A percentile compares a stretch with the other conserved stretches of the same genome.
These are phyloP conservation scores for Brassica incana DNA, from an alignment of 345 rosid species.

Conservation along the genomic window DNA sequence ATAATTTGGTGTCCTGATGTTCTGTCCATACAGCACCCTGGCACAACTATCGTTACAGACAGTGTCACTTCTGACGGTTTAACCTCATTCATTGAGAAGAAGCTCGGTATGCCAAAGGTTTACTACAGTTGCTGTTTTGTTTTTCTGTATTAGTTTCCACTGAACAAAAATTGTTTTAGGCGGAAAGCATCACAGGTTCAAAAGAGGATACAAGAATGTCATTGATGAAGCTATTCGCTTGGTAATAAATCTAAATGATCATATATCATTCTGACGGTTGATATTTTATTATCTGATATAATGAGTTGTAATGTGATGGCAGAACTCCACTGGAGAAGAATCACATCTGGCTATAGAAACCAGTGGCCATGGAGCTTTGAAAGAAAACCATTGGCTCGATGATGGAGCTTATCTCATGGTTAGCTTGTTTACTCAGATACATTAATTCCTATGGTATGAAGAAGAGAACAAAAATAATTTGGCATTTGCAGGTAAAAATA, in stretches of 20 bases:
- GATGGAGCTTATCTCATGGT: conserved; percentile 99
- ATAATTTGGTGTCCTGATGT: neutral
- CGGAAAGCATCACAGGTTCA: conserved; percentile 94
- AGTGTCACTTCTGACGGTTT: conserved; percentile 98
- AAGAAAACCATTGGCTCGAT: conserved; percentile 99
- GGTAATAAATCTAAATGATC: conserved; percentile 48
- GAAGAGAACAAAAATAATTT: neutral
- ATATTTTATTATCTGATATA: neutral
- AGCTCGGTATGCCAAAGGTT: conserved; percentile 64
- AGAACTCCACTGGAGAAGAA: conserved; percentile 60
- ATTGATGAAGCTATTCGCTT: conserved; percentile 92
- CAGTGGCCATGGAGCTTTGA: conserved; percentile 98
- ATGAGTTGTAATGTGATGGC: neutral
- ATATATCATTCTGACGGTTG: neutral
- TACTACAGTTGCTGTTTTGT: conserved; percentile 2
- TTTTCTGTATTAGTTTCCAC: conserved; percentile 5
- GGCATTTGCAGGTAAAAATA: conserved; percentile 70
- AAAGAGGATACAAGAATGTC: conserved; percentile 96
- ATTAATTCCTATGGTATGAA: neutral
- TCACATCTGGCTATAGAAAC: conserved; percentile 95
- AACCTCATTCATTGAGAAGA: conserved; percentile 79
- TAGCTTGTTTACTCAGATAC: conserved; percentile 32
- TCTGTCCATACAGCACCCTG: conserved; percentile 70
- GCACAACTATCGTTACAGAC: conserved; percentile 91
- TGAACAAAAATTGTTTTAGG: conserved; percentile 47